Percentiles rank a stretch among this genome's conserved stretches.
Conservation (phyloP, 2,329 filamentous ascomycete genomes). For the Myrmaecium sp. region DNA sequence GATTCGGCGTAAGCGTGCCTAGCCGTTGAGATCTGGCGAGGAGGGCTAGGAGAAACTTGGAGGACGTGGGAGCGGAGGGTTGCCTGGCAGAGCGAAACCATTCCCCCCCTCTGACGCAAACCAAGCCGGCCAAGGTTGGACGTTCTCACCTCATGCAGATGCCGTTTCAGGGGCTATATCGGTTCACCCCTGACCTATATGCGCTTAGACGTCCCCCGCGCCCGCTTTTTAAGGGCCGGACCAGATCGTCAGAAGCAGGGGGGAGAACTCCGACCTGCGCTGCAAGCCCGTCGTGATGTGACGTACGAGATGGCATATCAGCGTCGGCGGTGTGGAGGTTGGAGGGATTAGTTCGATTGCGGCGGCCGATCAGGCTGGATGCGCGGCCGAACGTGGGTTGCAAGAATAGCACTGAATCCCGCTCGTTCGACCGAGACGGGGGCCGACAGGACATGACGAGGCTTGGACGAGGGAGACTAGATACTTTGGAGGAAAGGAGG, state of each 20-base stretch:
- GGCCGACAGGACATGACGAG: too few relatives aligned
- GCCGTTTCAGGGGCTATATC: conserved; percentile 22
- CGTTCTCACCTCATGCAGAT: conserved; percentile 18
- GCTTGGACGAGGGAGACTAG: too few relatives aligned
- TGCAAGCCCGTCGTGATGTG: too few relatives aligned
- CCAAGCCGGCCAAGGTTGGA: conserved; percentile 19
- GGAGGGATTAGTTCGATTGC: too few relatives aligned
- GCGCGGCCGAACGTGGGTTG: too few relatives aligned
- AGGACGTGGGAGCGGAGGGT: conserved; percentile 4
- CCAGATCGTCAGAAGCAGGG: conserved; percentile 2
- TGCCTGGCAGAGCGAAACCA: conserved; percentile 5
- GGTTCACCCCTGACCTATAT: conserved; percentile 17
- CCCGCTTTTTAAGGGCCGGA: conserved; percentile 4
- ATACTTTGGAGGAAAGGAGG: too few relatives aligned
- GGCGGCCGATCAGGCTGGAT: too few relatives aligned
- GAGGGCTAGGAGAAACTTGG: conserved; percentile 7
- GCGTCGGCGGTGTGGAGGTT: too few relatives aligned
- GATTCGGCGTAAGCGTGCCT: neutral
- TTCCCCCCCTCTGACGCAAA: conserved; percentile 14
- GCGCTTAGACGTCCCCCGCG: conserved; percentile 17
- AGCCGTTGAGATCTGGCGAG: neutral
- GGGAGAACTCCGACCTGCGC: too few relatives aligned
- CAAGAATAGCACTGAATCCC: too few relatives aligned
- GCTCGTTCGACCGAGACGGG: too few relatives aligned
- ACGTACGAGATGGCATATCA: too few relatives aligned